Conservation (phyloP, 2,329 filamentous ascomycete genomes). For the Sphaerostilbella broomeana region DNA sequence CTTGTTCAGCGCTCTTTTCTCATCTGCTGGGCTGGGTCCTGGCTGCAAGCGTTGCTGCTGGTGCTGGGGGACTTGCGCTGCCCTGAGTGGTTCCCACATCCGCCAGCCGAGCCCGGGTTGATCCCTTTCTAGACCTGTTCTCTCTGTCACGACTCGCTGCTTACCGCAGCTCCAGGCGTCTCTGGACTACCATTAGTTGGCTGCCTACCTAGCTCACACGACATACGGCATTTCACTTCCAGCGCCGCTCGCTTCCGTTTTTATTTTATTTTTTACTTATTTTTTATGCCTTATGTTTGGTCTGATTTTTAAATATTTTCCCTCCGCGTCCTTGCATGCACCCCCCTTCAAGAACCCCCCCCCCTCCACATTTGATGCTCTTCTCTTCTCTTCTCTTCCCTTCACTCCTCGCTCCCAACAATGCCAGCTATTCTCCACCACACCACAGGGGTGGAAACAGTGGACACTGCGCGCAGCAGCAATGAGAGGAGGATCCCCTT, state of each 20-base stretch:
- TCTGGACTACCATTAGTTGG: too few species aligned
- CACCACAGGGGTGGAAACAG: constrained; percentile 12
- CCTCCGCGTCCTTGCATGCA: too few species aligned
- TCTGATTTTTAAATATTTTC: too few species aligned
- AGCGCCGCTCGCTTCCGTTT: too few species aligned
- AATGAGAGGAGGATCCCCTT: constrained; percentile 10
- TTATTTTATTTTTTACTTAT: too few species aligned
- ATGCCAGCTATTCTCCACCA: constrained; percentile 2
- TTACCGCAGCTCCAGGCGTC: too few species aligned
- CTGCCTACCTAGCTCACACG: too few species aligned
- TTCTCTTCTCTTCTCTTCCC: not conserved
- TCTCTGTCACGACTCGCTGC: too few species aligned
- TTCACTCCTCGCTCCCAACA: not conserved
- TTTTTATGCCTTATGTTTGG: too few species aligned
- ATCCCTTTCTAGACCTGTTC: constrained; percentile 1
- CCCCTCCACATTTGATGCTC: not conserved
- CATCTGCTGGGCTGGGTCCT: not conserved
- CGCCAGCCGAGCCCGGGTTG: constrained; percentile 2
- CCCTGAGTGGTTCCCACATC: constrained; percentile 3
- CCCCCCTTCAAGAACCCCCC: too few species aligned
- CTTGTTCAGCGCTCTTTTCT: not conserved
- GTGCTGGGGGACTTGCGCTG: not conserved
- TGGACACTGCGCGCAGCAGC: not conserved
- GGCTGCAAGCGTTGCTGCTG: not conserved
- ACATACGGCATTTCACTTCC: too few species aligned